Evolutionary conservation across 169 alveolate genomes (phyloP).

Genomic region (Miamiensis avidus): DNA sequence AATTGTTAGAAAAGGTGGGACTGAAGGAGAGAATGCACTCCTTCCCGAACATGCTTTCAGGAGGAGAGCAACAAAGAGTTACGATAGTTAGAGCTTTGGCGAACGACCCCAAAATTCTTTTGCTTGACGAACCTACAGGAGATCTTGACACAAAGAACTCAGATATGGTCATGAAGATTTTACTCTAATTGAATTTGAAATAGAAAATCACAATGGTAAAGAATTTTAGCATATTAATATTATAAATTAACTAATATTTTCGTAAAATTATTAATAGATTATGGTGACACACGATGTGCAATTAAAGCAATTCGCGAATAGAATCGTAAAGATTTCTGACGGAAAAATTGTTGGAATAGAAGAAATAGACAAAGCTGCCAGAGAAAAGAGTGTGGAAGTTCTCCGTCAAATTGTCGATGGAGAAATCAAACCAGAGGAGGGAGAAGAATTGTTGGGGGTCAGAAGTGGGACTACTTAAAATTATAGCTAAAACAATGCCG

Average conservation of each 20-base stretch:
- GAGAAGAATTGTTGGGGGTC: constrained; percentile 4
- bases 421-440: constrained; percentile 30
- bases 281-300: constrained; percentile 91
- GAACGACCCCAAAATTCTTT: constrained; percentile 79
- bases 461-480: background rate
- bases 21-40: constrained; percentile 71
- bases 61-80: constrained; percentile 90
- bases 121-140: constrained; percentile 91
- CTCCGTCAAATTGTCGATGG: constrained; percentile 37
- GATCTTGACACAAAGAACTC: constrained; percentile 87
- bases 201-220: constrained; percentile 59
- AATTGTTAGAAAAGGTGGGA: constrained; percentile 73
- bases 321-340: constrained; percentile 81
- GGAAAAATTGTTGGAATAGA: constrained; percentile 73
- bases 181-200: constrained; percentile 68
- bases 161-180: constrained; percentile 80
- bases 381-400: constrained; percentile 52
- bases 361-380: constrained; percentile 47
- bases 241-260: background rate
- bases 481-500: background rate
- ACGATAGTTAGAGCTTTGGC: constrained; percentile 87
- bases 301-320: constrained; percentile 74
- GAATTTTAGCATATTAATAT: background rate
- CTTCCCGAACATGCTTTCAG: constrained; percentile 86
- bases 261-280: constrained; percentile 30